Evolutionary conservation across 2,329 filamentous ascomycete genomes (phyloP), one percentile per base, ranked within the genome.

Genomic region (Hypoxylon rubiginosum): DNA sequence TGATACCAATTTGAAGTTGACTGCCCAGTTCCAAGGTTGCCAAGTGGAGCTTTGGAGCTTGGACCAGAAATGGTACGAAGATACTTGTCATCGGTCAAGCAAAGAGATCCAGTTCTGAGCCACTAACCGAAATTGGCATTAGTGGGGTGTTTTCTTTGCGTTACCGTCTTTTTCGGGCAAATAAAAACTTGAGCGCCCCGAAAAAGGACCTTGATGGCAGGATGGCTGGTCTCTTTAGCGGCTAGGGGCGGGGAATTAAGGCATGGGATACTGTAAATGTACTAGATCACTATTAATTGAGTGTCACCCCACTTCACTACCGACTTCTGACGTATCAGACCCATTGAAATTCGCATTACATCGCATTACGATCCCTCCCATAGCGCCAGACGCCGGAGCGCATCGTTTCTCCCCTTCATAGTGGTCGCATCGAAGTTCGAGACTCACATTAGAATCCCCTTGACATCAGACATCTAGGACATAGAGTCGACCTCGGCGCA

Each of bases 341-440:
- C 70, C 70, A 65, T 68, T 64, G 53, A 62, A 70, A 67, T 69
- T 72, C 61, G 15, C 61, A 70, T 72, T 70, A 71, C 57, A 41
- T 53, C 39, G 39, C 4, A 43, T 19, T 43, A 43, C 39, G 6
- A 43, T 19, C 19, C 28, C 30, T 34, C 39, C 19, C 56, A 51
- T 46, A n/a, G n/a, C n/a, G n/a, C n/a, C n/a, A n/a, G n/a, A n/a
- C 26, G 3, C 26, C 7, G 26, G 3, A 52, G 30, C 45, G n/a
- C 52, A 43, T 61, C 57, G n/a, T 43, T 6, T 6, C n/a, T n/a
- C 26, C 2, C 45, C 41, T 39, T 59, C 34, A 15, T 13, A 11
- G 32, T 58, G 46, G 61, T 65, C 65, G 65, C 62, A 67, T 53
- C 4, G 9, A 34, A 9, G 32, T n/a, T n/a, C 32, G 49, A 53